phyloP scores from a whole-genome alignment of 805 yeast genomes.

The Starmerella kuoi region DNA sequence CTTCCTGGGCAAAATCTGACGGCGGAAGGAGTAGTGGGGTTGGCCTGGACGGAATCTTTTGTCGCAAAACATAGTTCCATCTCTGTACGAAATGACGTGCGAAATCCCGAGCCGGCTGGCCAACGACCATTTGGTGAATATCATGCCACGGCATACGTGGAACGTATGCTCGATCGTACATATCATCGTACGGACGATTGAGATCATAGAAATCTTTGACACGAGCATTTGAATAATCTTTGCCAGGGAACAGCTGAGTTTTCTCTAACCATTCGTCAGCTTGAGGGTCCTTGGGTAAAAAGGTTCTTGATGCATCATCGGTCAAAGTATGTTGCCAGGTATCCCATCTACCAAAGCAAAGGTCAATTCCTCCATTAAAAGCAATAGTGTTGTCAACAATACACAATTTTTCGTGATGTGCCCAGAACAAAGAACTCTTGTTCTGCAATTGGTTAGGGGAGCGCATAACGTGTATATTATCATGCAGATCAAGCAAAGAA shows the following conservation, averaged over 20 bases:
- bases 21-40: conserved; percentile 92
- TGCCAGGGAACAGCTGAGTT: conserved; percentile 79
- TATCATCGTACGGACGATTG: conserved; percentile 77
- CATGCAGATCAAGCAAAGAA: conserved; percentile 71
- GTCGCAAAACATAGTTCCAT: conserved; percentile 89
- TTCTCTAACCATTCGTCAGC: conserved; percentile 27
- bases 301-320: conserved; percentile 48
- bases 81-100: conserved; percentile 92
- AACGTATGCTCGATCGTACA: conserved; percentile 67
- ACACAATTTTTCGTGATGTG: conserved; percentile 91
- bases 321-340: conserved; percentile 87
- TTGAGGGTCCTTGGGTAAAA: conserved; percentile 28
- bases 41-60: conserved; percentile 84
- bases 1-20: conserved; percentile 66
- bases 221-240: conserved; percentile 93
- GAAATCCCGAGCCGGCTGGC: conserved; percentile 86
- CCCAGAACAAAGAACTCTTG: conserved; percentile 94
- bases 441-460: conserved; percentile 83
- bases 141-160: conserved; percentile 99
- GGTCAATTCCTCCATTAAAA: conserved; percentile 88
- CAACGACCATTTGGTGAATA: conserved; percentile 89
- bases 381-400: conserved; percentile 79
- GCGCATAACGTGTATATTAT: conserved; percentile 77
- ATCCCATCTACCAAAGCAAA: conserved; percentile 92
- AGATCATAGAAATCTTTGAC: conserved; percentile 72